Evolutionary conservation across 1,284 basidiomycete genomes (phyloP).

Genomic region (Dichomitus squalens): DNA sequence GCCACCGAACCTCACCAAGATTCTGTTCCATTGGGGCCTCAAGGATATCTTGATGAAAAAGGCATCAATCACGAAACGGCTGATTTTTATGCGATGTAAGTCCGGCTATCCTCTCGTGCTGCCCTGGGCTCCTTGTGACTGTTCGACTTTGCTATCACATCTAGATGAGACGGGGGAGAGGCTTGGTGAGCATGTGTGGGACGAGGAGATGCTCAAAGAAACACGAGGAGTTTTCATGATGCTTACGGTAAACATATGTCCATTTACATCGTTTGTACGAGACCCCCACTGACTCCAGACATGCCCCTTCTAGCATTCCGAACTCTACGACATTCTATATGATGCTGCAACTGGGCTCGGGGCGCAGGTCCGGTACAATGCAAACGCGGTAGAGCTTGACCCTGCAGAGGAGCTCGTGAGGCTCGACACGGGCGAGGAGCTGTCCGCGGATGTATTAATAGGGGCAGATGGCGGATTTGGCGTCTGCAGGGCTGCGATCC

Average conservation of each 20-base stretch:
- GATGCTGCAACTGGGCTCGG: constrained; percentile 44
- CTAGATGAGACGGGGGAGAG: constrained; percentile 42
- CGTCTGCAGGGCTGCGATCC: constrained; percentile 31
- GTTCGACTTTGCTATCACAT: no score
- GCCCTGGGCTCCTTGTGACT: neutral
- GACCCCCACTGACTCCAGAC: no score
- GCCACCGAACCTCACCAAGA: constrained; percentile 58
- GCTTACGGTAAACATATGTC: constrained; percentile 49
- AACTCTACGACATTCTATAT: constrained; percentile 40
- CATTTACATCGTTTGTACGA: neutral
- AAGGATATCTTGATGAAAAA: constrained; percentile 38
- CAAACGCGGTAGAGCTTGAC: constrained; percentile 26
- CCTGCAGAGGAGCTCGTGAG: constrained; percentile 34
- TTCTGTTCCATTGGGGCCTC: constrained; percentile 59
- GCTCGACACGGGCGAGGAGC: constrained; percentile 48
- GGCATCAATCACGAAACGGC: constrained; percentile 39
- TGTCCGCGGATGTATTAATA: constrained; percentile 58
- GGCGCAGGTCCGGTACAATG: constrained; percentile 22
- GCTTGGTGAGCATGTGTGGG: constrained; percentile 55
- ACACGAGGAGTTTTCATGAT: constrained; percentile 56
- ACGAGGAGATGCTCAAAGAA: constrained; percentile 54
- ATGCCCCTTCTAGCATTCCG: constrained; percentile 41
- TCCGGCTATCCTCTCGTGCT: neutral
- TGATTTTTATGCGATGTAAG: constrained; percentile 42
- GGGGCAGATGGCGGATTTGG: constrained; percentile 61